Base-by-base conservation (phyloP, 805 yeast genomes). In the Lipomyces chichibuensis region DNA sequence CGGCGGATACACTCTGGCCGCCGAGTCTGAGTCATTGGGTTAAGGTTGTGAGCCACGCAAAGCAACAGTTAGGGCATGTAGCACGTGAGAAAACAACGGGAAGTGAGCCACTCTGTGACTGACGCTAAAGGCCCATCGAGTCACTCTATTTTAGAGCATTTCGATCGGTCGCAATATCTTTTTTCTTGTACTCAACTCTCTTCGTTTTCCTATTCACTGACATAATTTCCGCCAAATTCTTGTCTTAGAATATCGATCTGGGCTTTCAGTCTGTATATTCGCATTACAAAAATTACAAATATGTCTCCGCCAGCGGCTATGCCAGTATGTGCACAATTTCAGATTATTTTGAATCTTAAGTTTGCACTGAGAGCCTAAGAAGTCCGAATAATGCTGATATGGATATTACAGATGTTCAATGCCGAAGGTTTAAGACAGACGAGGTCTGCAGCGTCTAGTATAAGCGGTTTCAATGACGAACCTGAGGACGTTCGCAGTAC, bases 401-500 rank as follows among this genome's bases (percentile, higher is more conserved):
- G 23, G 23, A 43, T 2, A 25, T 25, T 25, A 13, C 57, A 68
- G 71, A 68, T 68, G 71, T 68, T 66, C 62, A 43, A 53, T 20
- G 63, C 64, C 35, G 71, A 68, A 57, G 71, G 70, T 17, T 14
- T 54, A 51, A 29, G 52, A 7, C 37, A 58, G 51, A 23, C 57
- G 32, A 13, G 27, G 23, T 67, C 71, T 27, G 62, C 61, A 11
- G 67, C 71, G 7, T 63, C 71, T 39, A 68, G 71, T 58, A 57
- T 65, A 29, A 57, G 32, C 23, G 63, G 58, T 11, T 17, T 60
- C 62, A 61, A 62, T 62, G 73, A 68, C 20, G 74, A 71, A 62
- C 74, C 74, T 33, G 74, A 72, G 53, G 74, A 72, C 51, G 74
- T 69, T 25, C 70, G 74, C 61, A 72, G 73, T 70, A 57, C 2